Conservation (phyloP, 2,329 filamentous ascomycete species). For the Fusarium lyarnte region DNA sequence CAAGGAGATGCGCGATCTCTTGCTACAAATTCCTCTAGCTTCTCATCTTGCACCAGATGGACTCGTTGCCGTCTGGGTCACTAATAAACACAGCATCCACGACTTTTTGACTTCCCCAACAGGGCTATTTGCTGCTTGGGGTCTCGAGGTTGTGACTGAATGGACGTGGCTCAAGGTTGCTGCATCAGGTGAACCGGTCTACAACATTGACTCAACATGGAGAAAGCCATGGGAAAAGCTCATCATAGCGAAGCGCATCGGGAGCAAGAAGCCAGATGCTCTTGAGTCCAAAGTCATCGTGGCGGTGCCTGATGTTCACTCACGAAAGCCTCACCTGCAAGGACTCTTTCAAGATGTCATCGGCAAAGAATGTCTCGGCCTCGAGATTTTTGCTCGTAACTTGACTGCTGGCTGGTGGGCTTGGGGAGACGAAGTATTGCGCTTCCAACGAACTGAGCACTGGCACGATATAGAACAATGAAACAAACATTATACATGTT, state of each 20-base stretch:
- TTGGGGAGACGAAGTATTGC: slow-evolving; percentile 79
- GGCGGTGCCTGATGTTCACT: slow-evolving; percentile 79
- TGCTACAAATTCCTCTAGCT: slow-evolving; percentile 66
- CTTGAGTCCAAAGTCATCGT: slow-evolving; percentile 66
- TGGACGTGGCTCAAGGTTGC: slow-evolving; percentile 86
- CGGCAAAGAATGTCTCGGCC: slow-evolving; percentile 59
- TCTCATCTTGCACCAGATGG: slow-evolving; percentile 62
- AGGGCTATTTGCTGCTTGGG: slow-evolving; percentile 74
- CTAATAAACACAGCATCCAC: slow-evolving; percentile 72
- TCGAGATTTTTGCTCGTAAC: slow-evolving; percentile 83
- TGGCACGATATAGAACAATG: slow-evolving; percentile 51
- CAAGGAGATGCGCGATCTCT: slow-evolving; percentile 58
- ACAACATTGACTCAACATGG: slow-evolving; percentile 67
- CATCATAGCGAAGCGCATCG: slow-evolving; percentile 64
- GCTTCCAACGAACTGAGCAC: slow-evolving; percentile 69
- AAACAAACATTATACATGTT: slow-evolving; percentile 11
- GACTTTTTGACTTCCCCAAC: slow-evolving; percentile 61
- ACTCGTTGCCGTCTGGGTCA: slow-evolving; percentile 79
- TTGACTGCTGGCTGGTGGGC: slow-evolving; percentile 80
- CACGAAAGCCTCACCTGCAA: slow-evolving; percentile 78
- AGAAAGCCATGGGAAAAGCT: slow-evolving; percentile 82
- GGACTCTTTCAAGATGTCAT: slow-evolving; percentile 66
- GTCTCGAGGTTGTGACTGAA: slow-evolving; percentile 71
- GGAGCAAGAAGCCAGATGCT: slow-evolving; percentile 37
- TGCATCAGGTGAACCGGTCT: slow-evolving; percentile 69